Evolutionary conservation across 139 green algal genomes (phyloP).

Genomic region (Parachlorella kessleri): DNA sequence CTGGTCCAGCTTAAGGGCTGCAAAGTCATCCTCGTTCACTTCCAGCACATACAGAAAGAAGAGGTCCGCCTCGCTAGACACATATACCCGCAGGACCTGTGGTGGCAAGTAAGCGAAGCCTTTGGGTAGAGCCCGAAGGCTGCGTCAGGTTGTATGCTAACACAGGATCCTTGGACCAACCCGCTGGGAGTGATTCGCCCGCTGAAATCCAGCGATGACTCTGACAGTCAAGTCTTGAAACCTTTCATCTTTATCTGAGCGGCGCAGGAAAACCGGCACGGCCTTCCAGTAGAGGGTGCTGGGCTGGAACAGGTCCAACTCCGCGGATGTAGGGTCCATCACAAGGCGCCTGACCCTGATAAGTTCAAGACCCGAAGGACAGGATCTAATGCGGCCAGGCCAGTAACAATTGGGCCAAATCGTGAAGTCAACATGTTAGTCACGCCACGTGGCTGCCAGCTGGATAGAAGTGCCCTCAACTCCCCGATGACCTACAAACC

Average conservation of each 20-base stretch:
- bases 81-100: slow-evolving; percentile 74
- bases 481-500: too few relatives aligned
- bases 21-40: slow-evolving; percentile 90
- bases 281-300: slow-evolving; percentile 74
- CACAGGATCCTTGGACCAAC: slow-evolving; percentile 32
- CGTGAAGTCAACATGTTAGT: too few relatives aligned
- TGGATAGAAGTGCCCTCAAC: too few relatives aligned
- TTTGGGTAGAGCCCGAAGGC: neutral
- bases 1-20: slow-evolving; percentile 84
- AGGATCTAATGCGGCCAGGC: too few relatives aligned
- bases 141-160: too few relatives aligned
- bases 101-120: neutral
- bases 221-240: slow-evolving; percentile 64
- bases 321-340: neutral
- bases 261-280: slow-evolving; percentile 63
- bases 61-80: slow-evolving; percentile 78
- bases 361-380: too few relatives aligned
- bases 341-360: too few relatives aligned
- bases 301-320: neutral
- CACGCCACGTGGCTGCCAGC: too few relatives aligned
- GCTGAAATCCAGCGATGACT: slow-evolving; percentile 65
- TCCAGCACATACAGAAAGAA: slow-evolving; percentile 86
- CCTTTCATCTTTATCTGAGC: slow-evolving; percentile 67
- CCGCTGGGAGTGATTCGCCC: slow-evolving; percentile 67
- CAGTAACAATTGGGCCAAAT: too few relatives aligned